These are phyloP conservation scores for Backusella morwellensis DNA, from an alignment of 192 early-diverging fungal species.

Conservation along the genomic window DNA sequence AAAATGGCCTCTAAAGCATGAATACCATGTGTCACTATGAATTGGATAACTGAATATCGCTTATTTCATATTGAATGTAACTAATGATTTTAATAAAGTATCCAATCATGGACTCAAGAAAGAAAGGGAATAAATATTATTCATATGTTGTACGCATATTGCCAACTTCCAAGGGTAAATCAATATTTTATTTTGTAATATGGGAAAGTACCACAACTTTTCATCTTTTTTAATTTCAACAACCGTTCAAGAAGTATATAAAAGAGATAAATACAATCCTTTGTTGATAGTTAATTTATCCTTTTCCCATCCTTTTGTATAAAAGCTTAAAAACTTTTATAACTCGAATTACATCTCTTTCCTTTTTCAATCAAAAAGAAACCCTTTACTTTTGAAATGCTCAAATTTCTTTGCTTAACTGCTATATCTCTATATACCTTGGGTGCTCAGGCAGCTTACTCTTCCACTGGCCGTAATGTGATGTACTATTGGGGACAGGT, in stretches of 20 bases:
- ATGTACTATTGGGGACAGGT: constrained; percentile 19
- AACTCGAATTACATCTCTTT: not conserved
- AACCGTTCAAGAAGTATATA: not conserved
- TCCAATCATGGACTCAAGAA: not conserved
- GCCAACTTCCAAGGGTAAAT: not conserved
- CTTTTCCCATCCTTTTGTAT: not conserved
- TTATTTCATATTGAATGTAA: not conserved
- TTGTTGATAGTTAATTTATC: not conserved
- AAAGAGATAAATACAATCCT: not conserved
- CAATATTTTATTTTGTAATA: not conserved
- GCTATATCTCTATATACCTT: not conserved
- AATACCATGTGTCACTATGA: not conserved
- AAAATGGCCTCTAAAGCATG: not conserved
- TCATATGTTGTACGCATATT: not conserved
- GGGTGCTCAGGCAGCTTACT: not conserved
- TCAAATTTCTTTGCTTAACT: not conserved
- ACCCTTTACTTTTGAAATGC: not conserved
- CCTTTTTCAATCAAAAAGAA: not conserved
- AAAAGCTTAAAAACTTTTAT: not conserved
- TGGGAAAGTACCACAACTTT: not conserved
- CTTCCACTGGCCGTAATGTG: not conserved
- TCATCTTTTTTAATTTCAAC: not conserved
- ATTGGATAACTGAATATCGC: not conserved
- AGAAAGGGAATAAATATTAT: not conserved
- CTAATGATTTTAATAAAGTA: not conserved